Conservation (phyloP, 2,329 filamentous ascomycete genomes). For the Monilinia fructicola region DNA sequence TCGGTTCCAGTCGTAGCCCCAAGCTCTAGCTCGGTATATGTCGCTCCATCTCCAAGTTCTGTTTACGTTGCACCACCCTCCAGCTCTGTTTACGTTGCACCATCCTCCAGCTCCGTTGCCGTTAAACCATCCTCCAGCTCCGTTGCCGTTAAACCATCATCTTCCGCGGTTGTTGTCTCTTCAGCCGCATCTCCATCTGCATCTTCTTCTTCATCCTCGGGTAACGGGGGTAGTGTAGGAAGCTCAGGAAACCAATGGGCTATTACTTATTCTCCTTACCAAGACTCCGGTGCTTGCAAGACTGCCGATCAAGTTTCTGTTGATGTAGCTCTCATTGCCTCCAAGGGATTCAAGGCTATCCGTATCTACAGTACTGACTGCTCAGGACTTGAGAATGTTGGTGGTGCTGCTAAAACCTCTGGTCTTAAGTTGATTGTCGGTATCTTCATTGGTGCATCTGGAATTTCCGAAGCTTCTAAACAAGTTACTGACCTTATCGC, state of each 20-base stretch:
- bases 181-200: conserved; percentile 42
- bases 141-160: conserved; percentile 25
- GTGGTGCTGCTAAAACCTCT: conserved; percentile 62
- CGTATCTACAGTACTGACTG: conserved; percentile 95
- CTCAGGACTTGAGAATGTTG: conserved; percentile 73
- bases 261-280: conserved; percentile 80
- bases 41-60: background rate
- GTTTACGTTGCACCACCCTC: conserved; percentile 5
- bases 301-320: conserved; percentile 52
- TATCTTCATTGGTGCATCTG: conserved; percentile 73
- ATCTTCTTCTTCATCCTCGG: conserved; percentile 49
- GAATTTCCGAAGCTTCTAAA: conserved; percentile 54
- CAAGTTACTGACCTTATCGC: conserved; percentile 72
- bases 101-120: background rate
- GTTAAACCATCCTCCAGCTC: conserved; percentile 26
- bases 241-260: conserved; percentile 53
- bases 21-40: conserved; percentile 33
- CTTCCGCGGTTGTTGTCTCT: conserved; percentile 42
- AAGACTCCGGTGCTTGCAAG: conserved; percentile 63
- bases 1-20: conserved; percentile 26
- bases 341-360: conserved; percentile 65
- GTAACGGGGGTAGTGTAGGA: conserved; percentile 28
- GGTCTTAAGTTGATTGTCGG: conserved; percentile 81
- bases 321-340: conserved; percentile 63
- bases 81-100: background rate